These are phyloP conservation scores for Phytophthora pini DNA, from an alignment of 352 stramenopile genomes.

Conservation along the genomic window DNA sequence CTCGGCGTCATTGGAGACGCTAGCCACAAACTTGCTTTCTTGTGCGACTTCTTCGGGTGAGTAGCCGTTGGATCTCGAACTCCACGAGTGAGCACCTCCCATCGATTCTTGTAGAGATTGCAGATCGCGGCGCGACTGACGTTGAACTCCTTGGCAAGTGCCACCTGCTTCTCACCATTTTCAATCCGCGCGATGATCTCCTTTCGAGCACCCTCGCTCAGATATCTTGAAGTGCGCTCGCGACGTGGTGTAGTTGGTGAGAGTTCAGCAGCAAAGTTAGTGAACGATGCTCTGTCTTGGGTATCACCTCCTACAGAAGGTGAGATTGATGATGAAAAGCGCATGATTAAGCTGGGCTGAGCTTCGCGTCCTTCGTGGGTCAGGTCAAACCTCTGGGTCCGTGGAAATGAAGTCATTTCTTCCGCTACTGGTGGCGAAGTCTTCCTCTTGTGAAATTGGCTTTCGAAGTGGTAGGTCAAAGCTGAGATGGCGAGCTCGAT, in stretches of 20 bases:
- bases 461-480: conserved; percentile 17
- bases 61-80: not conserved
- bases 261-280: not conserved
- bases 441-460: conserved; percentile 20
- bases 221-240: not conserved
- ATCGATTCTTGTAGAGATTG: conserved; percentile 2
- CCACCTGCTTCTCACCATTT: not conserved
- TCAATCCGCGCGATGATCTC: not conserved
- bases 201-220: not conserved
- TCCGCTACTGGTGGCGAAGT: not conserved
- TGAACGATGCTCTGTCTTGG: not conserved
- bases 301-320: conserved; percentile 5
- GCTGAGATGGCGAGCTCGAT: conserved; percentile 18
- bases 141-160: not conserved
- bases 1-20: too few relatives aligned
- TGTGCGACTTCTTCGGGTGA: not conserved
- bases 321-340: not conserved
- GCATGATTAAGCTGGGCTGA: conserved; percentile 1
- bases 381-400: not conserved
- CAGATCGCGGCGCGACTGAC: not conserved
- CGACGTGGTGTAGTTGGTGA: conserved; percentile 9
- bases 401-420: not conserved
- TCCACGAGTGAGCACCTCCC: conserved; percentile 1
- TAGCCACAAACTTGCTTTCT: not conserved
- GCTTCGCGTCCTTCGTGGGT: conserved; percentile 2